phyloP scores from a whole-genome alignment of 2,329 filamentous ascomycete genomes.

The Penicillium sp. region DNA sequence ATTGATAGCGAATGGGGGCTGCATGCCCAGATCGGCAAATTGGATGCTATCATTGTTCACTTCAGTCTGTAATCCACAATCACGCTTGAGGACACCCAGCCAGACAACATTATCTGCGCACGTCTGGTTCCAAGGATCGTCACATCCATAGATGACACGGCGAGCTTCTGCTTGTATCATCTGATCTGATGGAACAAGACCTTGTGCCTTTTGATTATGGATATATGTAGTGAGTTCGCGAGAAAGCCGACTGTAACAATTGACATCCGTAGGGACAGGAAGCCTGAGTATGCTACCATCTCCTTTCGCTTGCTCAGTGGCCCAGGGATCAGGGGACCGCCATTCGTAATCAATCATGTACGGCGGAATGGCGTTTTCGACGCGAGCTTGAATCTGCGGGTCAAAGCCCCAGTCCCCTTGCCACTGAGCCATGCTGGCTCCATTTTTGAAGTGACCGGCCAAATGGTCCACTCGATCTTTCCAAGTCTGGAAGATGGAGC shows the following conservation, averaged over 20 bases:
- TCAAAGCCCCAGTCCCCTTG: conserved; percentile 45
- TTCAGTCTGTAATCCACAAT: conserved; percentile 38
- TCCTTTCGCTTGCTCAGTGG: conserved; percentile 19
- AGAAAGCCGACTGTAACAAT: conserved; percentile 44
- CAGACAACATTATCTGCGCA: conserved; percentile 48
- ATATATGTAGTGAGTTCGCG: conserved; percentile 42
- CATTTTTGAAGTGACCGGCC: conserved; percentile 41
- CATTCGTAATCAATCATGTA: conserved; percentile 39
- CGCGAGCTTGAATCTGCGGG: conserved; percentile 33
- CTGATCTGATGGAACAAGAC: conserved; percentile 37
- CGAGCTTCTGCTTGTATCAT: conserved; percentile 39
- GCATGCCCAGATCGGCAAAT: conserved; percentile 41
- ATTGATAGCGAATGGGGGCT: conserved; percentile 42
- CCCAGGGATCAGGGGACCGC: conserved; percentile 33
- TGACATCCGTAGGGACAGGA: conserved; percentile 35
- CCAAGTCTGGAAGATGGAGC: conserved; percentile 42
- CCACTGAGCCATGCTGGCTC: conserved; percentile 40
- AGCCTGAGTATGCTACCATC: conserved; percentile 17
- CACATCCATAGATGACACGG: conserved; percentile 33
- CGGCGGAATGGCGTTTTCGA: conserved; percentile 39
- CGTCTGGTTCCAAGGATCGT: conserved; percentile 44
- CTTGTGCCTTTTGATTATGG: conserved; percentile 32
- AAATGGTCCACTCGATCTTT: conserved; percentile 45
- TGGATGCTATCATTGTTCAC: conserved; percentile 35
- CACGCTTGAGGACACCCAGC: conserved; percentile 46